These are phyloP conservation scores for Monosporozyma solicola DNA, from an alignment of 805 yeast species.

Conservation along the genomic window DNA sequence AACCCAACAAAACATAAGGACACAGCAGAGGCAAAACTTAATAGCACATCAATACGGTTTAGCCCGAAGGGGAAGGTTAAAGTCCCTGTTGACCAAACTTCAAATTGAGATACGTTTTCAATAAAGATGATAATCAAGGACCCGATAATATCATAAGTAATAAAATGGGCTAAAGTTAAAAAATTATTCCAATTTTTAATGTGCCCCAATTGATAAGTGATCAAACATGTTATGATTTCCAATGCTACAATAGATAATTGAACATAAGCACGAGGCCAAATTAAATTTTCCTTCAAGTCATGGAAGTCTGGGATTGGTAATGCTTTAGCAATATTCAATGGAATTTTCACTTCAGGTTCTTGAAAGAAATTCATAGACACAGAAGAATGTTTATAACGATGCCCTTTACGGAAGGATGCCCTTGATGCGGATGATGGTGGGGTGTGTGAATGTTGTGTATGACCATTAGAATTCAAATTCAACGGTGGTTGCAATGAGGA, in stretches of 20 bases:
- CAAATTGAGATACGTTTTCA: constrained; percentile 80
- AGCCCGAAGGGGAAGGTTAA: constrained; percentile 85
- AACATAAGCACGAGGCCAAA: constrained; percentile 42
- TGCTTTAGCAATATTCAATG: constrained; percentile 67
- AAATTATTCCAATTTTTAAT: constrained; percentile 49
- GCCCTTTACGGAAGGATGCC: constrained; percentile 83
- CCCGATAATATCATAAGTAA: constrained; percentile 80
- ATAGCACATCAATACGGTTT: constrained; percentile 80
- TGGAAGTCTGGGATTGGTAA: constrained; percentile 37
- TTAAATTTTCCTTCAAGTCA: constrained; percentile 57
- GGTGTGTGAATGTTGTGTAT: constrained; percentile 3
- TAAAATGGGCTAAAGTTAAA: constrained; percentile 74
- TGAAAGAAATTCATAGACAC: constrained; percentile 93
- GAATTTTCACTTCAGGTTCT: constrained; percentile 73
- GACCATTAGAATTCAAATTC: background rate
- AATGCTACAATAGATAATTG: constrained; percentile 49
- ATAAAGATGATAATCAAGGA: constrained; percentile 61
- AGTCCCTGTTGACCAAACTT: constrained; percentile 80
- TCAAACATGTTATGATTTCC: constrained; percentile 47
- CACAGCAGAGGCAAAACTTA: constrained; percentile 79
- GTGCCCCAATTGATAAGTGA: constrained; percentile 54
- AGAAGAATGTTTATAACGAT: constrained; percentile 90
- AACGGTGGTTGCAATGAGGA: constrained; percentile 6
- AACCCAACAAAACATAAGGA: constrained; percentile 85
- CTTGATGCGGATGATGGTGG: constrained; percentile 24